Evolutionary conservation across 192 early-diverging fungal species (phyloP), one percentile per base, ranked within the genome.

Genomic region (Entophlyctis luteolus): DNA sequence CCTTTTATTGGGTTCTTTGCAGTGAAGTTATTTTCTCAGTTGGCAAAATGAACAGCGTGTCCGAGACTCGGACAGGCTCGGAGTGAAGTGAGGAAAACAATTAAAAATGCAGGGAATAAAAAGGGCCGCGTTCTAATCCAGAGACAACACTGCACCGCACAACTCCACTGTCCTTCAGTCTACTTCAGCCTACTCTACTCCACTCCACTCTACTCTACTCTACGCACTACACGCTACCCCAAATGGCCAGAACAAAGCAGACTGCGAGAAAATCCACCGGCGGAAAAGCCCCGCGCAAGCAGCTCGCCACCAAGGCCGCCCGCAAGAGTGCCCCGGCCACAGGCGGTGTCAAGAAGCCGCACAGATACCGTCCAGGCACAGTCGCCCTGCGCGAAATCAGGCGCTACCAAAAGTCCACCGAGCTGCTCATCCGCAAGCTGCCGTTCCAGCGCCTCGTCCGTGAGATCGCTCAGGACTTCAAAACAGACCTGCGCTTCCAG

Each of bases 381-480:
- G 81, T 89, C 23, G 91, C 93, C 3, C 78, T 95, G 50, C 75
- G 87, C 32, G 93, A 95, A 76, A 95, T 95, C 52, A 81, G 90
- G 70, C 81, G 81, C 47, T 93, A 87, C 77, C 93, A 95, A 69
- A 91, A 89, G 72, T 84, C 78, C 20, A 52, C 94, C 90, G 53
- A 95, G 92, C 80, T 94, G 31, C 72, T 94, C 35, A 77, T 95
- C 33, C 79, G 86, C 31, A 94, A 92, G 79, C 82, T 92, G 18
- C 91, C 93, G 14, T 95, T 95, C 85, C 81, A 89, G 37, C 79
- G 93, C 72, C 88, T 99, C 47, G 95, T 99, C 27, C 90, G 95
- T 79, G 96, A 99, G 83, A 99, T 99, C 68, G 94, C 95, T 57
- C 96, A 98, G 83, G 95, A 98, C 80, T 98, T 96, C 84, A 98